Evolutionary conservation across 2,329 filamentous ascomycete genomes (phyloP), one percentile per base, ranked within the genome.

Genomic region (Colletotrichum orchidophilum): DNA sequence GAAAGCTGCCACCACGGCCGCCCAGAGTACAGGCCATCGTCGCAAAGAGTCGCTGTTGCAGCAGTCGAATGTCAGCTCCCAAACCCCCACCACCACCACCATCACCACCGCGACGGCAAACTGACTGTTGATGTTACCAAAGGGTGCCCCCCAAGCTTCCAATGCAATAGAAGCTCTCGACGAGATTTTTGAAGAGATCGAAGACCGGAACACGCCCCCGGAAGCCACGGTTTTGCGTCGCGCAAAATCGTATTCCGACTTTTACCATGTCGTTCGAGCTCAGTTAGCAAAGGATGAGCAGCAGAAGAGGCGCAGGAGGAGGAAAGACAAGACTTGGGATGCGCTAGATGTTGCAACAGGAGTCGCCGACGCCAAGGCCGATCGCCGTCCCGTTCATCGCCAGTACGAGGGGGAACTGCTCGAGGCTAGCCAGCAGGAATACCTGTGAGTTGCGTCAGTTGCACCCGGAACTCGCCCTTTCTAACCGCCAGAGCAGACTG

Each of bases 351-450:
- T 89, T 9, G 77, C 33, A 15, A 57, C 58, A 7, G 52, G 70
- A 3, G 52, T 73, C 27, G 76, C 79, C 65, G 74, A 78, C 33
- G 74, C 71, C 27, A 29, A 39, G 8, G 4, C 62, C 2, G 39
- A 26, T 3, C 24, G 21, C 8, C 66, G 74, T 1, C 63, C 73
- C 2, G 75, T 78, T 6, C 74, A 91, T 31, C 88, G 90, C 9
- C 88, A 91, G 63, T 86, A 92, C 63, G 90, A 93, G 75, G 87
- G 90, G 57, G 89, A 91, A 74, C 82, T 98, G 77, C 84, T 97
- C 33, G 90, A 95, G 76, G 91, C 94, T 63, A 96, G 94, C 79
- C 94, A 97, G 79, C 91, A 93, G 75, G 91, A 96, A 79, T 97
- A 97, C 80, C 85, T 92, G 91, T 95, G 88, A 75, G 91, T 80